Percentiles rank a stretch among this genome's conserved stretches.
Conservation (phyloP, 2,329 filamentous ascomycete genomes). For the Trichothecium roseum region DNA sequence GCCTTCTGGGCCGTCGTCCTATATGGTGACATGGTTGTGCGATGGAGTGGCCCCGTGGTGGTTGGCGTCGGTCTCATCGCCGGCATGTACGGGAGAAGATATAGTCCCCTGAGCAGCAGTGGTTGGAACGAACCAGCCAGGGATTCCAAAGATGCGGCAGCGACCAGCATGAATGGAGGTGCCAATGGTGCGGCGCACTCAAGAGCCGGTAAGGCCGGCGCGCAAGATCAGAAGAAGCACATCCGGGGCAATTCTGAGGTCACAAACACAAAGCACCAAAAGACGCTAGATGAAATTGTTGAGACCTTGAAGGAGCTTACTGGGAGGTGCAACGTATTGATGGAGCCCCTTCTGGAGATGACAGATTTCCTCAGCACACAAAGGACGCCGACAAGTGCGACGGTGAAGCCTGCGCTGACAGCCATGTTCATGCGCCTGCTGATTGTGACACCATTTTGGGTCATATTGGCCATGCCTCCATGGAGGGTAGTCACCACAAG, state of each 20-base stretch:
- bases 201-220: too few species aligned
- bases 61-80: slow-evolving; percentile 70
- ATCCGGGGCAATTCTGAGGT: slow-evolving; percentile 42
- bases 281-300: slow-evolving; percentile 94
- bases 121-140: slow-evolving; percentile 49
- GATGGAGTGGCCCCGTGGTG: slow-evolving; percentile 73
- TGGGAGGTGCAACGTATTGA: slow-evolving; percentile 78
- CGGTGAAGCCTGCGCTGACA: slow-evolving; percentile 80
- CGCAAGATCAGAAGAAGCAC: slow-evolving; percentile 21
- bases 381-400: slow-evolving; percentile 80
- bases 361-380: slow-evolving; percentile 93
- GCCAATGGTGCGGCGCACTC: not conserved
- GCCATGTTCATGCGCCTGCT: slow-evolving; percentile 83
- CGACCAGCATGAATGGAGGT: slow-evolving; percentile 7
- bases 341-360: slow-evolving; percentile 79
- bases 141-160: slow-evolving; percentile 16
- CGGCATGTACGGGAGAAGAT: slow-evolving; percentile 86
- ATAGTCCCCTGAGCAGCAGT: slow-evolving; percentile 81
- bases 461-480: slow-evolving; percentile 70
- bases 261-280: slow-evolving; percentile 67
- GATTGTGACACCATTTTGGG: slow-evolving; percentile 81
- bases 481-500: slow-evolving; percentile 78
- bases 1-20: slow-evolving; percentile 78
- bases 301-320: slow-evolving; percentile 88
- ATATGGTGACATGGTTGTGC: slow-evolving; percentile 76